Percentiles rank a stretch among this genome's conserved stretches.
Conservation (phyloP, 1,284 basidiomycete genomes). For the Microbotryum lychnidis-dioicae region DNA sequence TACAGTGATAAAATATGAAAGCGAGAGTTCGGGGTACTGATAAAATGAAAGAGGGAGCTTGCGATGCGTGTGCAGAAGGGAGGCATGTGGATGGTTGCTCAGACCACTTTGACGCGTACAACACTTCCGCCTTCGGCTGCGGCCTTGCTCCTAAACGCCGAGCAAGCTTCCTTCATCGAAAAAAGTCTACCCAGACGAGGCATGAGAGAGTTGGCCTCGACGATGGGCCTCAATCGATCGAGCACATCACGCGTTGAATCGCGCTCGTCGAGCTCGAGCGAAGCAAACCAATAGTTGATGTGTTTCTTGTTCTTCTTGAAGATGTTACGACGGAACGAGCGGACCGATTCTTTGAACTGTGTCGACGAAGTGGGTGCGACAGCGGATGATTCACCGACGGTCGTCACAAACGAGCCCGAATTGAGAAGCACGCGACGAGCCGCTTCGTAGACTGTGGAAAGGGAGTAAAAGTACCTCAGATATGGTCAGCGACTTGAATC, state of each 20-base stretch:
- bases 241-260: slow-evolving; percentile 23
- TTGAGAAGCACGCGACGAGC: slow-evolving; percentile 40
- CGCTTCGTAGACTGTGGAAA: slow-evolving; percentile 39
- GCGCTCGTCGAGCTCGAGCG: slow-evolving; percentile 22
- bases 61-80: no score
- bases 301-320: slow-evolving; percentile 43
- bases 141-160: slow-evolving; percentile 15
- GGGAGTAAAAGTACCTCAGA: neutral
- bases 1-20: no score
- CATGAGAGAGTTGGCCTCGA: slow-evolving; percentile 21
- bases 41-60: no score
- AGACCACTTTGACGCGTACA: slow-evolving; percentile 12
- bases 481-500: slow-evolving; percentile 24
- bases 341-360: slow-evolving; percentile 23
- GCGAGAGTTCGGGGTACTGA: no score
- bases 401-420: slow-evolving; percentile 36
- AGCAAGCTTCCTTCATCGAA: slow-evolving; percentile 20
- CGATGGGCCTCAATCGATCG: slow-evolving; percentile 20
- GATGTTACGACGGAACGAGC: slow-evolving; percentile 40
- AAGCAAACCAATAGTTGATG: slow-evolving; percentile 38
- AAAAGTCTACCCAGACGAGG: slow-evolving; percentile 18
- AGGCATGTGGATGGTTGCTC: neutral
- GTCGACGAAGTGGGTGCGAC: slow-evolving; percentile 36
- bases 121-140: slow-evolving; percentile 10
- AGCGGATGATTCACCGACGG: slow-evolving; percentile 39